Percentiles rank a stretch among this genome's conserved stretches.
phyloP scores from a whole-genome alignment of 1,284 basidiomycete species.

The Exsudoporus floridanus region DNA sequence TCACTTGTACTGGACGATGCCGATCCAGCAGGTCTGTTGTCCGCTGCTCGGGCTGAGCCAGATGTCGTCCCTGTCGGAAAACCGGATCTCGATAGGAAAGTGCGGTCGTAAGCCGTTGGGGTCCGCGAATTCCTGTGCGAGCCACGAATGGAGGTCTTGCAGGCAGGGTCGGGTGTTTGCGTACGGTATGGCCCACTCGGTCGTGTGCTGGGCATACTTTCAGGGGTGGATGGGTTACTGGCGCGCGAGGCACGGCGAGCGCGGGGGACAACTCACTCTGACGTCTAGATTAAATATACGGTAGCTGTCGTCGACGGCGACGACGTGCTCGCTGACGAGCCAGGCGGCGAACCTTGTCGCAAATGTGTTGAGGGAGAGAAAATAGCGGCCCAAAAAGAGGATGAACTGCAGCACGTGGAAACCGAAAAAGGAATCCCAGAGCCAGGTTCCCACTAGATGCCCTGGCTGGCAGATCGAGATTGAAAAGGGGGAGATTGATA shows the following conservation, averaged over 20 bases:
- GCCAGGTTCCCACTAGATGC: slow-evolving; percentile 57
- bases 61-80: slow-evolving; percentile 86
- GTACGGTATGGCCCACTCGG: slow-evolving; percentile 91
- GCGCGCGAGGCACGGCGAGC: slow-evolving; percentile 13
- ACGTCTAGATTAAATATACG: slow-evolving; percentile 85
- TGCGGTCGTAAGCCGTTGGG: slow-evolving; percentile 80
- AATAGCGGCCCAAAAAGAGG: slow-evolving; percentile 68
- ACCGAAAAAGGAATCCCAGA: slow-evolving; percentile 67
- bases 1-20: slow-evolving; percentile 93
- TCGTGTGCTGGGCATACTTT: slow-evolving; percentile 82
- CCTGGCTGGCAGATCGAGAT: slow-evolving; percentile 40
- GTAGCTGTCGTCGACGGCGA: slow-evolving; percentile 71
- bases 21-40: slow-evolving; percentile 87
- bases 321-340: slow-evolving; percentile 50
- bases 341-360: slow-evolving; percentile 59
- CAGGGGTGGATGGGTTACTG: slow-evolving; percentile 12
- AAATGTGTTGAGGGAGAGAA: slow-evolving; percentile 54
- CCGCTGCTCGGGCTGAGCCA: slow-evolving; percentile 90
- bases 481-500: background rate
- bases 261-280: slow-evolving; percentile 47
- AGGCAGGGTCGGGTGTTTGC: slow-evolving; percentile 66
- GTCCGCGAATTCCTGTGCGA: slow-evolving; percentile 66
- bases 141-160: slow-evolving; percentile 72
- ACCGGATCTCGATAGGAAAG: slow-evolving; percentile 93
- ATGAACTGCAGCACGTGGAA: slow-evolving; percentile 80